Percentiles rank a stretch among this genome's conserved stretches.
Conservation (phyloP, 1,284 basidiomycete species). For the Papiliotrema laurentii region DNA sequence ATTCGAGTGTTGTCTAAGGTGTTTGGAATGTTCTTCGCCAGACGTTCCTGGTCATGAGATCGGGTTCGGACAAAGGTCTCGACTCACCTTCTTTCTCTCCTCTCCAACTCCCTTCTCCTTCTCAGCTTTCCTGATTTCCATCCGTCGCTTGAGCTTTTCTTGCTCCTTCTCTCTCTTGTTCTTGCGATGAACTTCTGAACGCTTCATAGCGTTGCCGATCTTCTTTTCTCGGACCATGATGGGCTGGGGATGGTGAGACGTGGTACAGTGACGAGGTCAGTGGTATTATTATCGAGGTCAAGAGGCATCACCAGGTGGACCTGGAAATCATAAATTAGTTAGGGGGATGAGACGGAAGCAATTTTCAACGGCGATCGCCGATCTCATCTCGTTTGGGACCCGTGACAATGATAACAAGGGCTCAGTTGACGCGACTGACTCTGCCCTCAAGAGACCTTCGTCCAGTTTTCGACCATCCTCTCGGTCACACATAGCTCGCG, state of each 20-base stretch:
- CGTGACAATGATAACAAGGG: background rate
- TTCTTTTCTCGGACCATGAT: constrained; percentile 44
- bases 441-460: background rate
- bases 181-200: constrained; percentile 70
- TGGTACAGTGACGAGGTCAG: too few relatives aligned
- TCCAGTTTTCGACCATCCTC: background rate
- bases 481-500: background rate
- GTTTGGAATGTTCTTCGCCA: constrained; percentile 76
- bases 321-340: too few relatives aligned
- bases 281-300: too few relatives aligned
- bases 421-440: constrained; percentile 2
- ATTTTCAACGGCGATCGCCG: background rate
- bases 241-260: background rate
- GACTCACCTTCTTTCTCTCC: constrained; percentile 33
- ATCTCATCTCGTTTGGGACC: too few relatives aligned
- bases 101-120: constrained; percentile 34
- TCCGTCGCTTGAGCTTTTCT: constrained; percentile 71
- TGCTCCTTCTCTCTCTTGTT: constrained; percentile 73
- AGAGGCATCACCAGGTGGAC: too few relatives aligned
- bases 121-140: constrained; percentile 54
- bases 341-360: too few relatives aligned
- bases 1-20: constrained; percentile 93
- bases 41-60: constrained; percentile 60
- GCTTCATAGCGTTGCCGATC: constrained; percentile 80
- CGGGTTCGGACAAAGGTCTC: background rate